phyloP scores from a whole-genome alignment of 495 filamentous ascomycete species.

The Lentithecium fluviatile region DNA sequence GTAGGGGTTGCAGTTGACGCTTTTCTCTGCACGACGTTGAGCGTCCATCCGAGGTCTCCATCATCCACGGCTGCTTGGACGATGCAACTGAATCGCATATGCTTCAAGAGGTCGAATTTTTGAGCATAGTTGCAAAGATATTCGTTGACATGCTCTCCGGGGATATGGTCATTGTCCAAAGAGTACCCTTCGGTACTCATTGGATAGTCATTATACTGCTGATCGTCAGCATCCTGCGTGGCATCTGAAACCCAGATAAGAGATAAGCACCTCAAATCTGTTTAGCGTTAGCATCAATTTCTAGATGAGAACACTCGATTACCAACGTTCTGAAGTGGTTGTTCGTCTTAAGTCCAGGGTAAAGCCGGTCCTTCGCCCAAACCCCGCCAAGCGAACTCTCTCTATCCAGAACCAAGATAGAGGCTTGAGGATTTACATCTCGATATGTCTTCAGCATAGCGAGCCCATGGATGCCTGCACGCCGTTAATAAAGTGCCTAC shows the following conservation, averaged over 20 bases:
- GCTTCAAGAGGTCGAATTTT: conserved; percentile 16
- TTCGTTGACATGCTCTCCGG: conserved; percentile 25
- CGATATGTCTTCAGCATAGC: conserved; percentile 27
- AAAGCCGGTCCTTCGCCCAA: conserved; percentile 34
- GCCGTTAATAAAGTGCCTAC: neutral
- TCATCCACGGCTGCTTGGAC: conserved; percentile 20
- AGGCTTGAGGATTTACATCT: conserved; percentile 18
- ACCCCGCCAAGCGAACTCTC: conserved; percentile 26
- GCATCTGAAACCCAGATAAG: neutral
- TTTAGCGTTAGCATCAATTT: neutral
- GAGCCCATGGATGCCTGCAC: conserved; percentile 27
- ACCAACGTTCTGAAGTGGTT: conserved; percentile 37
- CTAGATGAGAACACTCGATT: neutral
- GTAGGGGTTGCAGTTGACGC: conserved; percentile 40
- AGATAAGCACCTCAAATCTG: conserved; percentile 18
- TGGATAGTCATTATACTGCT: conserved; percentile 30
- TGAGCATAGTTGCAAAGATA: conserved; percentile 26
- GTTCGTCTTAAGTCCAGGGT: conserved; percentile 39
- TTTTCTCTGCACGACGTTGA: conserved; percentile 48
- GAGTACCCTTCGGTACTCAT: conserved; percentile 31
- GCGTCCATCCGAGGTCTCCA: conserved; percentile 21
- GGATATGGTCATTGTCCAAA: conserved; percentile 21
- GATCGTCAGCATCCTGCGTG: neutral
- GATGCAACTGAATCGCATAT: conserved; percentile 22
- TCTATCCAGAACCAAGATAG: conserved; percentile 31